Evolutionary conservation across 257 asterid genomes (phyloP), one percentile per base, ranked within the genome.

Genomic region (Cordia subcordata): DNA sequence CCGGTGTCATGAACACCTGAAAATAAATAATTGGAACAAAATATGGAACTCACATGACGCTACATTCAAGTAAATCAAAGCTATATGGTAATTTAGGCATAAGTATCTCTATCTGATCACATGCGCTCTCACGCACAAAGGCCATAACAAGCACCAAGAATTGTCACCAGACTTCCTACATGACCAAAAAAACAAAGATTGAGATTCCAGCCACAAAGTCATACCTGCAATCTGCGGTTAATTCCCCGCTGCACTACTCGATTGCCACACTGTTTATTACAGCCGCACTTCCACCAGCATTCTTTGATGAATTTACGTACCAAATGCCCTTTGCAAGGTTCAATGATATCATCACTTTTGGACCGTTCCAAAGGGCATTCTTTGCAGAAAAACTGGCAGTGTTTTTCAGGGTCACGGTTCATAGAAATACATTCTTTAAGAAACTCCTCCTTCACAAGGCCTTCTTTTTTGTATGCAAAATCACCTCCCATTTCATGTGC

Each of bases 161-260:
- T 49, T 49, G 54, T 1, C 54, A 17, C n/a, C 35, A 27, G 35
- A 45, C 14, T 8, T 11, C 4, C 50, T 17, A 16, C 20, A 49
- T n/a, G 21, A 21, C 13, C 17, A 49, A 49, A 49, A 17, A n/a
- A n/a, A 0, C 12, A 53, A 11, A 18, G 15, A 20, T 20, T 3
- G 32, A 33, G 22, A 53, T 18, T 12, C 37, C 50, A 53, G 33
- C 16, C 15, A 27, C 42, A 23, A n/a, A 44, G 61, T n/a, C 57
- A 55, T 60, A 88, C 99, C 97, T 89, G 97, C 68, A 93, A 72
- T 51, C 64, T 79, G 73, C 75, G 76, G 49, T 67, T 85, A 59
- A 93, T 86, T 53, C 99, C 99, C 70, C 96, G 77, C 73, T 93
- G 99, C 27, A 93, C 99, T 51, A 89, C 94, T 61, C 99, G 91